phyloP scores from a whole-genome alignment of 2,329 filamentous ascomycete genomes.

The Fusarium continuum region DNA sequence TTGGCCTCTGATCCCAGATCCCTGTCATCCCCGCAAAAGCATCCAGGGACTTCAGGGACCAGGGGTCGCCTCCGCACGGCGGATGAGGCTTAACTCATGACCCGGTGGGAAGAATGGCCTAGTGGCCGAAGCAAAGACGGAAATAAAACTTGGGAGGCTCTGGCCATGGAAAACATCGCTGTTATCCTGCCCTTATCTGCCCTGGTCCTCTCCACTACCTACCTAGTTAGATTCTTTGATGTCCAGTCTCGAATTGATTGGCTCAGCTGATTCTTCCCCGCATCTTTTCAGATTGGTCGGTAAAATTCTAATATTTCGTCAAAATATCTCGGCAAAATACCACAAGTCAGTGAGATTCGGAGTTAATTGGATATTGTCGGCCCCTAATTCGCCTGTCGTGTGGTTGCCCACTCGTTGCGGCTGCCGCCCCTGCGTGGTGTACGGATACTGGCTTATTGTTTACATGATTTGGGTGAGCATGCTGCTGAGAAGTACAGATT shows the following conservation, averaged over 20 bases:
- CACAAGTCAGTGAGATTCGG: not conserved
- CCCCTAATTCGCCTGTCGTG: constrained; percentile 1
- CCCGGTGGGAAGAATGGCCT: constrained; percentile 9
- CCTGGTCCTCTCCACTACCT: not conserved
- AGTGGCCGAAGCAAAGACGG: too few species aligned
- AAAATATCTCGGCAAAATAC: not conserved
- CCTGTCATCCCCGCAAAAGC: not conserved
- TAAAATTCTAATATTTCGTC: not conserved
- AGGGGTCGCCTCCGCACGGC: constrained; percentile 10
- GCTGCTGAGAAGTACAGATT: not conserved
- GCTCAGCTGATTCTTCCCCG: not conserved
- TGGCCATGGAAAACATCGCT: not conserved
- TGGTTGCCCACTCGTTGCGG: not conserved
- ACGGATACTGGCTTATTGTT: not conserved
- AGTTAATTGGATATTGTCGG: not conserved
- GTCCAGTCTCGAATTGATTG: not conserved
- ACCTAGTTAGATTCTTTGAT: too few species aligned
- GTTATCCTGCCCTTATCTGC: too few species aligned
- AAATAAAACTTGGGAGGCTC: not conserved
- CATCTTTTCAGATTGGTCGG: constrained; percentile 1
- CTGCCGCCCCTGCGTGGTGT: constrained; percentile 11
- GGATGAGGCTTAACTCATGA: constrained; percentile 8
- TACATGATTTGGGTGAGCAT: not conserved
- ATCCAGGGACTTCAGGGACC: too few species aligned
- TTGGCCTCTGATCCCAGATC: not conserved